phyloP scores from a whole-genome alignment of 257 asterid species.

The Forsythia viridissima region DNA sequence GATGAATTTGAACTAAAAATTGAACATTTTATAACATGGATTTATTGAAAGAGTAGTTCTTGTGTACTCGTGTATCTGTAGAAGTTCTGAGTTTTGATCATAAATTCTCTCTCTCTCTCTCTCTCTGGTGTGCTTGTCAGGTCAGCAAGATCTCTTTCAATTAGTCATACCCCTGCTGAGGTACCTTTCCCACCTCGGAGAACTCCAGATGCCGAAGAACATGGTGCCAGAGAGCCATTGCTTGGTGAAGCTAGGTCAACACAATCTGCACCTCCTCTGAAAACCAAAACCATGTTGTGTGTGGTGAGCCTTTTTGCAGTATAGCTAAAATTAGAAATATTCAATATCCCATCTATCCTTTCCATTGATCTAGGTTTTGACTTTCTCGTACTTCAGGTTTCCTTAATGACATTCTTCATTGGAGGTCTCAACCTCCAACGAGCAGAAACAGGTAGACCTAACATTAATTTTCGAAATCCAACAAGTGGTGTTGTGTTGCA shows the following conservation, averaged over 20 bases:
- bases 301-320: slow-evolving; percentile 49
- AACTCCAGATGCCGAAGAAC: slow-evolving; percentile 44
- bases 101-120: background rate
- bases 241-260: slow-evolving; percentile 39
- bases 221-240: slow-evolving; percentile 44
- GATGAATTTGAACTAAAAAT: background rate
- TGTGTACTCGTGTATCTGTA: background rate
- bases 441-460: slow-evolving; percentile 25
- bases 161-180: slow-evolving; percentile 47
- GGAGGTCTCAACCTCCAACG: slow-evolving; percentile 36
- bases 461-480: slow-evolving; percentile 22
- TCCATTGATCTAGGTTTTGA: slow-evolving; percentile 15
- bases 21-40: background rate
- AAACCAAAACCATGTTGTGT: slow-evolving; percentile 54
- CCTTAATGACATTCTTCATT: slow-evolving; percentile 41
- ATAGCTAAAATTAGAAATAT: background rate
- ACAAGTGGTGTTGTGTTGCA: slow-evolving; percentile 39
- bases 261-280: slow-evolving; percentile 43
- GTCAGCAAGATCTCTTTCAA: slow-evolving; percentile 81
- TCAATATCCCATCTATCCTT: slow-evolving; percentile 9
- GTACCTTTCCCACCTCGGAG: slow-evolving; percentile 40
- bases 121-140: slow-evolving; percentile 34
- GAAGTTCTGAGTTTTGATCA: background rate
- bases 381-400: slow-evolving; percentile 47
- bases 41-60: background rate